Evolutionary conservation across 139 green algal species (phyloP), one percentile per base, ranked within the genome.

Genomic region (Picochlorum sp.): DNA sequence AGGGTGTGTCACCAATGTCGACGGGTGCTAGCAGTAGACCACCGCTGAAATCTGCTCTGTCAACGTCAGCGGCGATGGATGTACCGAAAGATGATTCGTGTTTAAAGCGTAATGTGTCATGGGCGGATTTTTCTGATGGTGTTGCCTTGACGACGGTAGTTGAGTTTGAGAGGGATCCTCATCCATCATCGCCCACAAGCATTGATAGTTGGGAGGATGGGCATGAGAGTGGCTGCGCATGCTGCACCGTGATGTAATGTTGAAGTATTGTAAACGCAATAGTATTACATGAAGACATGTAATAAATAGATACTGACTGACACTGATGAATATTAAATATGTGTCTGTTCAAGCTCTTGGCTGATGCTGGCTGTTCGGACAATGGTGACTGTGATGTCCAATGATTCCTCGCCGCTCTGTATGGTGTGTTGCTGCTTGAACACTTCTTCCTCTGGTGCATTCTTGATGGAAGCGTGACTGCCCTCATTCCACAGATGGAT

Each of bases 81-180:
- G 34, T 41, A 41, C 34, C 34, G 34, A 41, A 41, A 54, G 47
- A 54, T 26, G 47, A 21, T 26, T 26, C n/a, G 51, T 15, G 18
- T 28, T 18, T 32, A 15, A 65, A 65, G 23, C n/a, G 58, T 18
- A 59, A 44, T 58, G 61, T 66, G n/a, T 59, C 47, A 21, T 66
- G 61, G 61, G 61, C 61, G 16, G 61, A 66, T 66, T 54, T 66
- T 41, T 24, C 26, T 21, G 38, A 59, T 44, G 61, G 61, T 9
- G n/a, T 18, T 18, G 56, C 56, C 4, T 26, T 66, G 24, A 38
- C 23, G 9, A 52, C n/a, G 4, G 61, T 66, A 15, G 38, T 49
- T 56, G 61, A 66, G 41, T 54, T 54, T 54, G 47, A 54, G 15
- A 54, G 47, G 11, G 47, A 54, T 54, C 21, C 21, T 0, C 18